These are phyloP conservation scores for Cercophora sp. DNA, from an alignment of 495 filamentous ascomycete genomes.

Conservation along the genomic window DNA sequence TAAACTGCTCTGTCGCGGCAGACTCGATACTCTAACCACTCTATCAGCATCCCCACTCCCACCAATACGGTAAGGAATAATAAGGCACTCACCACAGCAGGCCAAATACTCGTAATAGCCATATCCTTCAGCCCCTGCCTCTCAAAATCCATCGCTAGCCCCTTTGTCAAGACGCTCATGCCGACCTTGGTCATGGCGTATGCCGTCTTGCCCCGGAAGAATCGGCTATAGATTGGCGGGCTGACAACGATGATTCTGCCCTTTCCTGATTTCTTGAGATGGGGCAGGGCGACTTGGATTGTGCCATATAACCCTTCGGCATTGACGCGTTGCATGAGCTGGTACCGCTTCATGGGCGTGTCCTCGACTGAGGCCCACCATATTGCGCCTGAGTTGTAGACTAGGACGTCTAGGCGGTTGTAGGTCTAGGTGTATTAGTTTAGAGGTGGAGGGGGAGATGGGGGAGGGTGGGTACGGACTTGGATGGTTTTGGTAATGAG, in stretches of 20 bases:
- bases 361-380: conserved; percentile 75
- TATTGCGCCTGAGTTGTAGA: conserved; percentile 85
- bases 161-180: conserved; percentile 79
- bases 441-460: background rate
- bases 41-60: background rate
- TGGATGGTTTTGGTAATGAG: conserved; percentile 60
- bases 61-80: background rate
- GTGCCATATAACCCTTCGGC: conserved; percentile 68
- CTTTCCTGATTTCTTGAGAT: conserved; percentile 39
- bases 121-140: conserved; percentile 59
- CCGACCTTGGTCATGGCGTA: conserved; percentile 85
- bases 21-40: conserved; percentile 52
- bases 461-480: conserved; percentile 20
- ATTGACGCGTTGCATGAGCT: conserved; percentile 79
- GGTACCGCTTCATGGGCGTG: conserved; percentile 75
- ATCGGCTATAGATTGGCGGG: conserved; percentile 80
- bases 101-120: conserved; percentile 82
- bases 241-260: conserved; percentile 73
- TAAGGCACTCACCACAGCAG: conserved; percentile 56
- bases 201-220: conserved; percentile 81
- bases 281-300: conserved; percentile 63
- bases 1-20: conserved; percentile 59
- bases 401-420: conserved; percentile 62
- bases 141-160: conserved; percentile 78
- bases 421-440: conserved; percentile 40